Evolutionary conservation across 2,329 filamentous ascomycete species (phyloP), one percentile per base, ranked within the genome.

Genomic region (Aspergillus spinulosporus): DNA sequence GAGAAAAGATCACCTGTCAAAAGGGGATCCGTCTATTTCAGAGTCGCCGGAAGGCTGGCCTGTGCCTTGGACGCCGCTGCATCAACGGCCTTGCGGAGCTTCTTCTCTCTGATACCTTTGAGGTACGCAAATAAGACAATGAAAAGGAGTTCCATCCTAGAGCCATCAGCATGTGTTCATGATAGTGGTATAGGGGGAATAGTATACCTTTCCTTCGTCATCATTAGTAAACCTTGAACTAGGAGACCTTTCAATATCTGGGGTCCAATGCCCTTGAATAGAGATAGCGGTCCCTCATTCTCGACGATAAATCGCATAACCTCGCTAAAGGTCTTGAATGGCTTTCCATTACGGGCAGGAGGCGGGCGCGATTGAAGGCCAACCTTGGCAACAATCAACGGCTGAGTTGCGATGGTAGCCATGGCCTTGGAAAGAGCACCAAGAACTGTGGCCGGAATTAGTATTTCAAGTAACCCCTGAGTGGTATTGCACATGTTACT

Each of bases 161-260:
- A 28, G 11, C 51, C 50, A 57, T 63, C 58, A 64, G 57, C 34
- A 51, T 29, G 34, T 42, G 34, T 5, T 26, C n/a, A 21, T 21
- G 29, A 36, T 34, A 26, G 5, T 15, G 9, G 4, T 3, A 12
- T 26, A 9, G 21, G 8, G 36, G 51, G 43, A 14, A 44, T 5
- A 39, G 54, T 59, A 51, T 81, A 92, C 89, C 92, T 84, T 77
- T 99, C 94, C 78, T 99, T 99, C 47, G 92, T 94, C 92, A 97
- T 99, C 94, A 99, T 99, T 39, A 99, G 80, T 54, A 99, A 85
- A 49, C 94, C 94, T 71, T 99, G 94, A 2, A 99, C 94, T 48
- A 99, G 72, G 51, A 99, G 77, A 1, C 94, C 94, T 76, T 99
- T 99, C 57, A 92, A 75, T 50, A 99, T 89, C 74, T 99, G 94